Percentiles rank a stretch among this genome's conserved stretches.
These are phyloP conservation scores for Leishmania arabica DNA, from an alignment of 208 protist species.

Conservation along the genomic window DNA sequence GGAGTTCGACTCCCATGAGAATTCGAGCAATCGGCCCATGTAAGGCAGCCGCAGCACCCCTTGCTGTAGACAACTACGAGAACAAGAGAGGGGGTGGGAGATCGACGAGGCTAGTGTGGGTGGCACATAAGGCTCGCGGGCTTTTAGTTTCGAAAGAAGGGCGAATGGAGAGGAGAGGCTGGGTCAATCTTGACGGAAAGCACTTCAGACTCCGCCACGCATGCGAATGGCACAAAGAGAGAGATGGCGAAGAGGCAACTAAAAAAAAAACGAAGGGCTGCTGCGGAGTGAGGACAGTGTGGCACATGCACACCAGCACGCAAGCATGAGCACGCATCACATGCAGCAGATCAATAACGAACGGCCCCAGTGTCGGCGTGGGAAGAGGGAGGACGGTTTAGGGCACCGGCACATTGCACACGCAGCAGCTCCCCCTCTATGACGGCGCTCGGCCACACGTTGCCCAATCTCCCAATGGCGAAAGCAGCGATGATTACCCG, in stretches of 20 bases:
- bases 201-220: not conserved
- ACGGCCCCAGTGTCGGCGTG: not conserved
- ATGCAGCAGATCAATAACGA: not conserved
- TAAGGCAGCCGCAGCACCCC: not conserved
- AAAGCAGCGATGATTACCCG: not conserved
- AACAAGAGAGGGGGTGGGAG: not conserved
- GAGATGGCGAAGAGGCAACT: not conserved
- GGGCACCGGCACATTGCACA: not conserved
- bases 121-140: not conserved
- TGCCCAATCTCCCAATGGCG: not conserved
- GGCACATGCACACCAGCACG: not conserved
- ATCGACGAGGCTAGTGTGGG: not conserved
- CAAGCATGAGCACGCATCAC: not conserved
- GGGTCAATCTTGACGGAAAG: not conserved
- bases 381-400: not conserved
- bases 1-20: not conserved
- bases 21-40: not conserved
- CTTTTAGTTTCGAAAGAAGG: too few species aligned
- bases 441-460: not conserved
- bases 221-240: not conserved
- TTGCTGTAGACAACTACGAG: not conserved
- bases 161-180: not conserved
- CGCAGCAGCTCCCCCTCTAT: not conserved
- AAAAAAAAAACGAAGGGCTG: not conserved
- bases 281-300: not conserved